Evolutionary conservation across 2,329 filamentous ascomycete species (phyloP), one percentile per base, ranked within the genome.

Genomic region (Paracoccidioides lutzii): DNA sequence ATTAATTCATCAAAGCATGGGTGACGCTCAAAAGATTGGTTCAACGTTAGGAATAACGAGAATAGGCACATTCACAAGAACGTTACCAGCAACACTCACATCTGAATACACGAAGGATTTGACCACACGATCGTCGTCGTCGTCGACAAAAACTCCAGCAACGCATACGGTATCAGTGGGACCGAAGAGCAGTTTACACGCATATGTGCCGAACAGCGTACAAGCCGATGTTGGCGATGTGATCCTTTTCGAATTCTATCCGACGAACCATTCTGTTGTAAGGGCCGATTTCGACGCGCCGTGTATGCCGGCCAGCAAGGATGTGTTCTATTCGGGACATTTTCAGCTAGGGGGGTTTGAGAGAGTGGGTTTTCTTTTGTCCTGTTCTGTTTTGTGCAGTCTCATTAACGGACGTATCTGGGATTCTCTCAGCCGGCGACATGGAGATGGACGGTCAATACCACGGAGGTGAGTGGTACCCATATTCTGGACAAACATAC

Each of bases 191-290:
- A 59, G 62, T 53, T 68, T 67, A 1, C 67, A 71, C 54, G 61
- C 65, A 28, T 72, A 68, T 55, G 57, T 60, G 1, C 69, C 69
- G 0, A 51, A 60, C 14, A 65, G 56, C 6, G 49, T 71, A 38
- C 62, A 61, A 0, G 69, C 69, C 1, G 59, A 63, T 0, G 58
- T 65, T 1, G 69, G 69, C 15, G 69, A 71, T 55, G 43, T 63
- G 1, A 58, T 72, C 12, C 75, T 78, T 58, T 86, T 81, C 66
- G 71, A 77, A 45, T 85, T 86, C 63, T 84, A 80, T 60, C 81
- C 82, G 0, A 73, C 73, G 28, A 82, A 79, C 53, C 83, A 87
- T 63, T 83, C 81, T 3, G 79, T 86, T n/a, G 79, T 80, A 7
- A 75, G 80, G 52, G 78, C 81, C 38, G 80, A 77, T 51, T 85